Evolutionary conservation across 2,329 filamentous ascomycete species (phyloP).

Genomic region (Periglandula ipomoeae): DNA sequence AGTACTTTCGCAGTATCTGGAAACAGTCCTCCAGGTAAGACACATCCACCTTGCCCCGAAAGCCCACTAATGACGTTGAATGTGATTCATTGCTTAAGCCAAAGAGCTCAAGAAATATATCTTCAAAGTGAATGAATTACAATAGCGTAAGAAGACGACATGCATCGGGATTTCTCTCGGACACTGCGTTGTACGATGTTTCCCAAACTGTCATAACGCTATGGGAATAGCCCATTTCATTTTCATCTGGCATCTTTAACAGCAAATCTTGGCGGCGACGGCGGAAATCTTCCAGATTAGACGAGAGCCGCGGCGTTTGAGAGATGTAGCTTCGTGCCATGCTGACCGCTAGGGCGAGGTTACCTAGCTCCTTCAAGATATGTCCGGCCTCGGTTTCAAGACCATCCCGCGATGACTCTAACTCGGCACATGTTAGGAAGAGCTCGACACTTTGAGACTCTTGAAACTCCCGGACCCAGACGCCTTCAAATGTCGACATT

Average conservation of each 20-base stretch:
- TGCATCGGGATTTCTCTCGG: background rate
- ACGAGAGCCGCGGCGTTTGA: conserved; percentile 1
- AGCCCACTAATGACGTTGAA: background rate
- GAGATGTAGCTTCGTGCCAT: conserved; percentile 7
- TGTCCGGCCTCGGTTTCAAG: background rate
- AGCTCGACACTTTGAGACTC: background rate
- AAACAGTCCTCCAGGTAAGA: background rate
- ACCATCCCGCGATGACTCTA: background rate
- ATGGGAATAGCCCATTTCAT: background rate
- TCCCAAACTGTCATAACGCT: background rate
- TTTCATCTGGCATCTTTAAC: background rate
- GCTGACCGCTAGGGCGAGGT: conserved; percentile 7
- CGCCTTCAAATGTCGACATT: background rate
- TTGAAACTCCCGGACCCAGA: background rate
- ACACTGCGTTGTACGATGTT: background rate
- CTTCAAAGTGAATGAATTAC: background rate
- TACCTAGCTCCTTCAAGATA: background rate
- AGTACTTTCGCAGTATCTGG: background rate
- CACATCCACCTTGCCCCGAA: background rate
- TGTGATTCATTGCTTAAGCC: background rate
- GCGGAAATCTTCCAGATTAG: conserved; percentile 4
- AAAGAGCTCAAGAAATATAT: background rate
- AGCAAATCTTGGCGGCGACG: background rate
- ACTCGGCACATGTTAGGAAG: background rate
- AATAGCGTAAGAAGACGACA: background rate